Evolutionary conservation across 2,329 filamentous ascomycete species (phyloP).

Genomic region (Neopestalotiopsis sp.): DNA sequence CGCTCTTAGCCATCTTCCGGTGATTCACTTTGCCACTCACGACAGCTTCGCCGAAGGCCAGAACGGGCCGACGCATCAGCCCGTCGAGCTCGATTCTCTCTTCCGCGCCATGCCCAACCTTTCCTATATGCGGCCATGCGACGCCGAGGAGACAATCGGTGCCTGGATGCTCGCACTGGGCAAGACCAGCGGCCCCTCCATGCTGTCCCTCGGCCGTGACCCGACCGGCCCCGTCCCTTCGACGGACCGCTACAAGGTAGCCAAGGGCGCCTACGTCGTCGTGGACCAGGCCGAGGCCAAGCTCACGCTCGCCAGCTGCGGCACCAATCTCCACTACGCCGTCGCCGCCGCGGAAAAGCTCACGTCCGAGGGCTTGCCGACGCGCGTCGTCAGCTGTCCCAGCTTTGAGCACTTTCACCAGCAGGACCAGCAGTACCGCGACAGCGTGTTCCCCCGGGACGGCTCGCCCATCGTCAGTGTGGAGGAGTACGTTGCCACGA

Average conservation of each 20-base stretch:
- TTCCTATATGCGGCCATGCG: conserved; percentile 58
- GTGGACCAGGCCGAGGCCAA: conserved; percentile 36
- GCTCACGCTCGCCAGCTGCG: conserved; percentile 44
- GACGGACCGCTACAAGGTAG: conserved; percentile 41
- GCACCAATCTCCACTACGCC: conserved; percentile 46
- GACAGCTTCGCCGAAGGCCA: conserved; percentile 60
- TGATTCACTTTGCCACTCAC: conserved; percentile 59
- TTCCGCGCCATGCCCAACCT: conserved; percentile 62
- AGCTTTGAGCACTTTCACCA: conserved; percentile 49
- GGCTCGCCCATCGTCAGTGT: conserved; percentile 60
- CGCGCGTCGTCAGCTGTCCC: conserved; percentile 50
- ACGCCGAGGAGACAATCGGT: conserved; percentile 56
- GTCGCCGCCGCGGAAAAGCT: conserved; percentile 47
- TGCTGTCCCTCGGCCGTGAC: conserved; percentile 51
- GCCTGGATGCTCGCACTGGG: conserved; percentile 48
- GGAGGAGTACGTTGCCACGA: conserved; percentile 62
- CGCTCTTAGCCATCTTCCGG: conserved; percentile 53
- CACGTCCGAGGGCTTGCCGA: conserved; percentile 40
- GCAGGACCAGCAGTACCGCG: conserved; percentile 50
- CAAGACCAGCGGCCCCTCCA: conserved; percentile 39
- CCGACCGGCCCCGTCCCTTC: conserved; percentile 39
- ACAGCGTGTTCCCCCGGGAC: conserved; percentile 49
- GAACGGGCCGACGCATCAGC: conserved; percentile 62
- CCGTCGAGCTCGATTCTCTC: conserved; percentile 54
- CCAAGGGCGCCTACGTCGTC: conserved; percentile 47